Conservation (phyloP, 2,329 filamentous ascomycete genomes). For the Erysiphe pulchra region DNA sequence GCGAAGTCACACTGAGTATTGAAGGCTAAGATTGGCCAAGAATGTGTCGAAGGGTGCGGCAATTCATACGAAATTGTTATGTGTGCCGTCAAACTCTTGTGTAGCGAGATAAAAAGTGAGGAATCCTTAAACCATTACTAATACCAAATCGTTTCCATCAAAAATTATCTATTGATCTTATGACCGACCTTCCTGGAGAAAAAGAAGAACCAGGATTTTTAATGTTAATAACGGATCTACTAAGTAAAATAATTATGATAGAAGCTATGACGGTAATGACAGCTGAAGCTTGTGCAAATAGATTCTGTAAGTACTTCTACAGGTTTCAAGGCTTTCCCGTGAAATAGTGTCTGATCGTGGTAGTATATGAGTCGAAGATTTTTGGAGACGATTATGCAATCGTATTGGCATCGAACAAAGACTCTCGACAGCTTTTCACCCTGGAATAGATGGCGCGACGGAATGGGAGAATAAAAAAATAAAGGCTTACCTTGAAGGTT, state of each 20-base stretch:
- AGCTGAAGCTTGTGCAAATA: not conserved
- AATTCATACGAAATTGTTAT: not conserved
- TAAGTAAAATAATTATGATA: not conserved
- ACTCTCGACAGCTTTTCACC: too few species aligned
- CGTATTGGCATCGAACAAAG: too few species aligned
- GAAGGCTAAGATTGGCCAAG: not conserved
- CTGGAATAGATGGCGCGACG: too few species aligned
- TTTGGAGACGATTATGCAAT: not conserved
- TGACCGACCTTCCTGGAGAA: too few species aligned
- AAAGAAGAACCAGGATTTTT: not conserved
- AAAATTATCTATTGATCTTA: conserved; percentile 1
- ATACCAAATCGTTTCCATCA: not conserved
- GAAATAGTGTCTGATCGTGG: not conserved
- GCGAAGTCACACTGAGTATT: not conserved
- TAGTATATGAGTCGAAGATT: not conserved
- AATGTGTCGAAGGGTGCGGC: not conserved
- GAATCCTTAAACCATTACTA: conserved; percentile 1
- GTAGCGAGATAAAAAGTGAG: not conserved
- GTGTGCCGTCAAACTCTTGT: not conserved
- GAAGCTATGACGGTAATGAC: not conserved
- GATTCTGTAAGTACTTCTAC: not conserved
- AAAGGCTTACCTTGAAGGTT: not conserved
- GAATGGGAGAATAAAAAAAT: not conserved
- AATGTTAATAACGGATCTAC: not conserved
- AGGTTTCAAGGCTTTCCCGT: not conserved